phyloP scores from a whole-genome alignment of 176 grass and related monocot genomes.

The Coix lacrymajobi region DNA sequence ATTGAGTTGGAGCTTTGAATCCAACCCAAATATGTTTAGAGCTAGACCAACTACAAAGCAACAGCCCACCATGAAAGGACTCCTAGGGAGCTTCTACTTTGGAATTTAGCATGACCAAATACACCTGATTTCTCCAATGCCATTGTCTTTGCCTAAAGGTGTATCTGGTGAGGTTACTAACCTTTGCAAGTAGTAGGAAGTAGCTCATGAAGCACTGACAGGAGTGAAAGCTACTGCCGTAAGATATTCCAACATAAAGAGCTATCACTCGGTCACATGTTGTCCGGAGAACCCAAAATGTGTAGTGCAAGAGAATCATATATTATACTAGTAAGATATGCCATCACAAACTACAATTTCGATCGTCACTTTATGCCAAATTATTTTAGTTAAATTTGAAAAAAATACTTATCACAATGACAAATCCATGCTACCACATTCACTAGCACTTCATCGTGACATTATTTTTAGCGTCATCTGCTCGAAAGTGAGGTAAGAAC shows the following conservation, averaged over 20 bases:
- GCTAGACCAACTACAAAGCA: not conserved
- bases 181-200: not conserved
- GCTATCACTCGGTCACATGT: not conserved
- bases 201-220: not conserved
- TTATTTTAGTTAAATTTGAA: not conserved
- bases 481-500: not conserved
- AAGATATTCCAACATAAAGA: not conserved
- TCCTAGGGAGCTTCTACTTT: not conserved
- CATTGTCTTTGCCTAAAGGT: not conserved
- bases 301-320: not conserved
- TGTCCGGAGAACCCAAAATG: not conserved
- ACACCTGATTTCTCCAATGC: not conserved
- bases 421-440: not conserved
- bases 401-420: too few relatives aligned
- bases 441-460: not conserved
- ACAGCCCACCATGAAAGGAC: not conserved
- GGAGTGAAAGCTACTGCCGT: not conserved
- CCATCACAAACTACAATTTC: not conserved
- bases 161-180: slow-evolving; percentile 3
- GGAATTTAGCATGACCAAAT: slow-evolving; percentile 7
- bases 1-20: not conserved
- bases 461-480: not conserved
- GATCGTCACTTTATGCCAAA: slow-evolving; percentile 10
- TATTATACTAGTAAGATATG: not conserved
- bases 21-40: not conserved